Evolutionary conservation across 352 stramenopile species (phyloP).

Genomic region (Elongisporangium senticosum): DNA sequence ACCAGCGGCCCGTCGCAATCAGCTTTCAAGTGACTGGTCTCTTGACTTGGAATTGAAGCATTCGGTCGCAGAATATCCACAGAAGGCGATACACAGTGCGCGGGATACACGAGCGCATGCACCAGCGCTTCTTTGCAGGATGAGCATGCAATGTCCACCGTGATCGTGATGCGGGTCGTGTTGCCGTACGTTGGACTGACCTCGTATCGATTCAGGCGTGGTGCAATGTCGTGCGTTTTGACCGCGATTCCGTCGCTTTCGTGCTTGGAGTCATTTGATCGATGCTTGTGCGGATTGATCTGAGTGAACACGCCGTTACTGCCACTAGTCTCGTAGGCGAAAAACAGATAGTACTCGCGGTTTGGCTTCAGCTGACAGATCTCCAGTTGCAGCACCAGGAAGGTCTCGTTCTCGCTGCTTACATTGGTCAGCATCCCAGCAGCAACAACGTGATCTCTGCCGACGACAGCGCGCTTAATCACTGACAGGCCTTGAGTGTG

Average conservation of each 20-base stretch:
- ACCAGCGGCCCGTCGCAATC: slow-evolving; percentile 3
- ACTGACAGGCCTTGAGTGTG: slow-evolving; percentile 14
- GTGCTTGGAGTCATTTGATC: slow-evolving; percentile 29
- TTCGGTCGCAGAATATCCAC: slow-evolving; percentile 9
- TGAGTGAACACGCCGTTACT: slow-evolving; percentile 67
- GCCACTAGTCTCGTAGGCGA: slow-evolving; percentile 61
- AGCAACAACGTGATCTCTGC: slow-evolving; percentile 35
- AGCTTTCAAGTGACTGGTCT: not conserved
- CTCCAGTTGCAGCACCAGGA: slow-evolving; percentile 30
- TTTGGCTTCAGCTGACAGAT: slow-evolving; percentile 38
- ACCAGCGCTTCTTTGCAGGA: slow-evolving; percentile 42
- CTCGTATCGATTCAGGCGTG: slow-evolving; percentile 33
- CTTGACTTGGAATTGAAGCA: not conserved
- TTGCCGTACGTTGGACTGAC: slow-evolving; percentile 46
- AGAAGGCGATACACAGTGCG: slow-evolving; percentile 19
- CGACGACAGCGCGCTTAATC: slow-evolving; percentile 25
- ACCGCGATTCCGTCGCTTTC: slow-evolving; percentile 47
- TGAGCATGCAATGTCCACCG: slow-evolving; percentile 47
- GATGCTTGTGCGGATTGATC: slow-evolving; percentile 57
- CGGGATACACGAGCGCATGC: slow-evolving; percentile 43
- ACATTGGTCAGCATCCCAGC: slow-evolving; percentile 36
- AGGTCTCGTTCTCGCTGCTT: slow-evolving; percentile 37
- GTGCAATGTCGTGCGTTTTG: slow-evolving; percentile 42
- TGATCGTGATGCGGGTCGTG: slow-evolving; percentile 45
- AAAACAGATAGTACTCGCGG: slow-evolving; percentile 58